Conservation (phyloP, 2,329 filamentous ascomycete species). For the Pseudogymnoascus sp. region DNA sequence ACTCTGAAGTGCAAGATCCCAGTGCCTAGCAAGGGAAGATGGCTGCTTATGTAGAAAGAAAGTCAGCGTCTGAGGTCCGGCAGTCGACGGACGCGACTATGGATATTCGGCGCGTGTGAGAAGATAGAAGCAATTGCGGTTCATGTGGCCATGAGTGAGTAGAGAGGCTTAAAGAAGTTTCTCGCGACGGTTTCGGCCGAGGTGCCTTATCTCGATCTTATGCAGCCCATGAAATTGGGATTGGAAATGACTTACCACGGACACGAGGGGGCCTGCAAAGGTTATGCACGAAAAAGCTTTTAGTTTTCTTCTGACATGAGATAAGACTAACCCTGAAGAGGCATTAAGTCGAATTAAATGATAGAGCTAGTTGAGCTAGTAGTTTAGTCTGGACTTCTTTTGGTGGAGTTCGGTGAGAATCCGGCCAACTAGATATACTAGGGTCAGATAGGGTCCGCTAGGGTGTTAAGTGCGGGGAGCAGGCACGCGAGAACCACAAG, state of each 20-base stretch:
- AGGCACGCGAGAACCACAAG: slow-evolving; percentile 2
- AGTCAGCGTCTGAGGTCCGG: not conserved
- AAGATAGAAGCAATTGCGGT: not conserved
- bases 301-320: slow-evolving; percentile 4
- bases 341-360: not conserved
- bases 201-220: slow-evolving; percentile 5
- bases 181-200: slow-evolving; percentile 4
- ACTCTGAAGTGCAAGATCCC: slow-evolving; percentile 1
- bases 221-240: slow-evolving; percentile 4
- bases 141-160: not conserved
- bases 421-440: not conserved
- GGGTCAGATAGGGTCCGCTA: not conserved
- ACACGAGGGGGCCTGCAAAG: not conserved
- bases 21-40: not conserved
- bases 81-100: slow-evolving; percentile 3
- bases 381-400: not conserved
- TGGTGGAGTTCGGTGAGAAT: not conserved
- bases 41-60: slow-evolving; percentile 2
- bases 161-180: slow-evolving; percentile 7
- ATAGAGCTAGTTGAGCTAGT: not conserved
- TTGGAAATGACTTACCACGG: slow-evolving; percentile 5
- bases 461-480: not conserved
- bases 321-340: not conserved
- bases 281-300: slow-evolving; percentile 8
- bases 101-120: not conserved